Percentiles rank a stretch among this genome's conserved stretches.
Evolutionary conservation across 2,329 filamentous ascomycete species (phyloP).

Genomic region (Didymella pomorum): DNA sequence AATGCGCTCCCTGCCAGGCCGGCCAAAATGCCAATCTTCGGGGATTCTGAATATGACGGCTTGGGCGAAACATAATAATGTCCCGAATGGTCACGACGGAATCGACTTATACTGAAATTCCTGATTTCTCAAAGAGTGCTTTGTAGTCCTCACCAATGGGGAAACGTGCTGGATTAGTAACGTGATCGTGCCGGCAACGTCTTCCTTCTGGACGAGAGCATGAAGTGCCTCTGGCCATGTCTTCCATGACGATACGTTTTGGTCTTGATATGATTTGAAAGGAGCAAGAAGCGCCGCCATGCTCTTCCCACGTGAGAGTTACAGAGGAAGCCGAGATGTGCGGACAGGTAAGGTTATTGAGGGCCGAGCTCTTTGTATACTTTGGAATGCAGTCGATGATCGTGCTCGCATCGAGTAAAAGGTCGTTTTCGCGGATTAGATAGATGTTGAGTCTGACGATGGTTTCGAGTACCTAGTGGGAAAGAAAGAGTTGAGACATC

Average conservation of each 20-base stretch:
- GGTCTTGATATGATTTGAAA: background rate
- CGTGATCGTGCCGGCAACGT: background rate
- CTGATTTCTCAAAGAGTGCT: background rate
- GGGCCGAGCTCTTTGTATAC: background rate
- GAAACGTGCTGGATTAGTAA: background rate
- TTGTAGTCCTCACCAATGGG: background rate
- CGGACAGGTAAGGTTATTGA: background rate
- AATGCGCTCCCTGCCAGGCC: too few relatives aligned
- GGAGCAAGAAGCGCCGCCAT: background rate
- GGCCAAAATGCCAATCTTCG: too few relatives aligned
- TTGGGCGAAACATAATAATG: too few relatives aligned
- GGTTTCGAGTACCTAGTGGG: too few relatives aligned
- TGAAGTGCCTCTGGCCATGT: background rate
- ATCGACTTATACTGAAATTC: background rate
- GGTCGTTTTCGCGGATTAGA: too few relatives aligned
- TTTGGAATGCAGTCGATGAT: background rate
- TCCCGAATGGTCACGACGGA: too few relatives aligned
- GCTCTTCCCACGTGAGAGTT: background rate
- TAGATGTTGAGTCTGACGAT: too few relatives aligned
- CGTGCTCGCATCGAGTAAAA: background rate
- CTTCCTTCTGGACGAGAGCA: background rate
- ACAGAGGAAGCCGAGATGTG: background rate
- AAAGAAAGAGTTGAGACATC: too few relatives aligned
- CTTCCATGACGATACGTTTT: background rate
- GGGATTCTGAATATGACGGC: background rate